Base-by-base conservation (phyloP, 805 yeast species). In the Ogataea populi-albae region DNA sequence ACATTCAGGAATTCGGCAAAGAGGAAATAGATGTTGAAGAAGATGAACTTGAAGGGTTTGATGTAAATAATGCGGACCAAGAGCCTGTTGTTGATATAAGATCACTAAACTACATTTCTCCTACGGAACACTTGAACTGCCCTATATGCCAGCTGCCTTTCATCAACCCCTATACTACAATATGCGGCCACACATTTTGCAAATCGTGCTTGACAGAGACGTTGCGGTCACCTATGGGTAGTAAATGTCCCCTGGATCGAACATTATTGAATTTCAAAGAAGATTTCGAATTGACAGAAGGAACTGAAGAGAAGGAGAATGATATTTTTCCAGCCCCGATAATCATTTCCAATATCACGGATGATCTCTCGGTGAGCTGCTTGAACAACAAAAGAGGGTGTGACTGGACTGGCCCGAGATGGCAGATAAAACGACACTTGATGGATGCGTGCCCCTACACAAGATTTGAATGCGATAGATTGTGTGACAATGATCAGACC, bases 91-190 rank as follows among this genome's bases (percentile, higher is more conserved):
- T 62, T 7, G 65, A 61, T 35, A 17, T 55, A 23, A 34, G 57
- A 16, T 17, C 52, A 3, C 26, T 61, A 11, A 36, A 33, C 3
- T 62, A 61, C 34, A 32, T 50, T 4, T 32, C 51, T 3, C 37
- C 50, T 4, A 43, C 55, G 2, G 64, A 61, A 16, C 66, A 63
- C 39, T 40, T 63, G 23, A 49, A 49, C 24, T 73, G 88, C 46
- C 86, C 87, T 3, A 75, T 81, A n/a, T 81, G 88, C 55, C 79
- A 75, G 41, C 70, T 71, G 25, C 83, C 84, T 4, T 73, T 81
- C 43, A 65, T 77, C 6, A 66, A 66, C 23, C 87, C 88, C 1
- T 62, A 70, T 43, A 73, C 80, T 5, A 81, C 87, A 1, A 54
- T 66, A 2, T 81, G 88, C 58, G 83, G 84, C 1, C 87, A 81